Base-by-base conservation (phyloP, 2,329 filamentous ascomycete species). In the Apiospora rasikravindrae region DNA sequence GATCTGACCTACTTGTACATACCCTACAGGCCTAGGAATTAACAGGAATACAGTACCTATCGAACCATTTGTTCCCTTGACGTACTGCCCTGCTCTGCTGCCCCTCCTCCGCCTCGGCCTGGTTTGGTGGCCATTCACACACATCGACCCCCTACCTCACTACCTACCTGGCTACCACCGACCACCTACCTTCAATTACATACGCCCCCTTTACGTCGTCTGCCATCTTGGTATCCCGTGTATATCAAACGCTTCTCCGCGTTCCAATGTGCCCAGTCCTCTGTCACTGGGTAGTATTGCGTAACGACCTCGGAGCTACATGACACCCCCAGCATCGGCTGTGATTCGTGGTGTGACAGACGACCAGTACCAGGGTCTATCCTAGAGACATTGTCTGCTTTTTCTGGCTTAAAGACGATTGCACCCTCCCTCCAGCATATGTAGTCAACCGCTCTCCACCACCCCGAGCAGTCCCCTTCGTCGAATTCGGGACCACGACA, bases 181-280 rank as follows among this genome's bases (percentile, higher is more conserved):
- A 49, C 47, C n/a, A 7, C 13, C 24, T 49, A 51, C 49, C 57
- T 64, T n/a, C 57, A 64, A 40, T 64, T 40, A n/a, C 29, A 64
- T 13, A n/a, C 33, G 33, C 33, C 29, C 57, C 33, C 57, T 40
- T 64, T 64, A 40, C 29, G 33, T 40, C 29, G 33, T 40, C 33
- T n/a, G 33, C 57, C 57, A 64, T 22, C 57, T 64, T 40, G 33
- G 57, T 29, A 64, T 37, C 33, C 57, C 57, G 57, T 64, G 57
- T 64, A 64, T 64, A 64, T 64, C 57, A 64, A 64, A 40, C 57
- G 29, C 57, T 64, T 64, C 57, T 64, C 57, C 57, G 57, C 57
- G 57, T 64, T 64, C 57, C 57, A 40, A 64, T 40, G 57, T 33
- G 33, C 57, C 57, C 40, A 40, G 57, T 64, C 57, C 13, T 40